phyloP scores from a whole-genome alignment of 805 yeast genomes.

The Blastobotrys parvus region DNA sequence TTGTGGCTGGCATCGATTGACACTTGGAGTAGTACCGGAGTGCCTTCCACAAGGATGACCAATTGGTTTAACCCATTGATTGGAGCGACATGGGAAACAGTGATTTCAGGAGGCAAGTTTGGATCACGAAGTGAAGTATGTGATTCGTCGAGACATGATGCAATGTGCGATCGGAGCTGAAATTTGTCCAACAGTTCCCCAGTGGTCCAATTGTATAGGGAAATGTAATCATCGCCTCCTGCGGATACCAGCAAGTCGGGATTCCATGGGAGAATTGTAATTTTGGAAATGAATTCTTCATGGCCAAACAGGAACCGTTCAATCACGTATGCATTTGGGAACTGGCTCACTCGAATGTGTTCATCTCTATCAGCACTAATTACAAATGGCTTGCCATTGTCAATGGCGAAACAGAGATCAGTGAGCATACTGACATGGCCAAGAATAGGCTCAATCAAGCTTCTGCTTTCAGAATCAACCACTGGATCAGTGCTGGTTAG shows the following conservation, averaged over 20 bases:
- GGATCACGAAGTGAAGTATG: constrained; percentile 1
- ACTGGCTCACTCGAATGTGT: constrained; percentile 77
- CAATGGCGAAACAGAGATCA: constrained; percentile 45
- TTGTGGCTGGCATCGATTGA: constrained; percentile 17
- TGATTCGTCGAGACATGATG: constrained; percentile 6
- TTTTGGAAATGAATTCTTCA: constrained; percentile 64
- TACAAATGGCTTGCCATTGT: constrained; percentile 43
- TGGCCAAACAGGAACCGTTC: constrained; percentile 85
- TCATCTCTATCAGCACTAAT: constrained; percentile 92
- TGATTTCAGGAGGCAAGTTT: constrained; percentile 15
- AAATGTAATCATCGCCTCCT: constrained; percentile 79
- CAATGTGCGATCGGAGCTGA: constrained; percentile 32
- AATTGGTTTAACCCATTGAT: constrained; percentile 24
- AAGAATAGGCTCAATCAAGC: constrained; percentile 55
- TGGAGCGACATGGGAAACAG: background rate
- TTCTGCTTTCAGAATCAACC: constrained; percentile 20
- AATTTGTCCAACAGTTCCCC: constrained; percentile 42
- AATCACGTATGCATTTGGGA: constrained; percentile 69
- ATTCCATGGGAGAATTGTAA: constrained; percentile 49
- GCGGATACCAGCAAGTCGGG: constrained; percentile 57
- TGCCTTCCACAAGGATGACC: constrained; percentile 24
- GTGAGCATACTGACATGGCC: constrained; percentile 98
- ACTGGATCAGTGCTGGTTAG: constrained; percentile 28
- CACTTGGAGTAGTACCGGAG: constrained; percentile 22
- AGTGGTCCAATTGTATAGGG: constrained; percentile 72